Evolutionary conservation across 192 early-diverging fungal species (phyloP), one percentile per base, ranked within the genome.

Genomic region (Coemansia sp.): DNA sequence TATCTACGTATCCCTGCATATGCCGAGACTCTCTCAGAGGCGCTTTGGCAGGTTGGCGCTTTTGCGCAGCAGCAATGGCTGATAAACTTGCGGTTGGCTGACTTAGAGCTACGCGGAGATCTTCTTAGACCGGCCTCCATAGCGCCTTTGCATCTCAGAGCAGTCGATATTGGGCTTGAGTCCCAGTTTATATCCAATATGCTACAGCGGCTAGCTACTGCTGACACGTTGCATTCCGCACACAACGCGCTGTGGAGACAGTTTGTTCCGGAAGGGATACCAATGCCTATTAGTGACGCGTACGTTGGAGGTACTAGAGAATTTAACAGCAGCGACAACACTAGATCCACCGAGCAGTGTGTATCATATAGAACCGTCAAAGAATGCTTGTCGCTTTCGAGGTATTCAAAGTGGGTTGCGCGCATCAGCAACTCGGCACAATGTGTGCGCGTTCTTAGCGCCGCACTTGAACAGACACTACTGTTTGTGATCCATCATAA

Each of bases 401-500:
- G 78, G 46, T 82, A 72, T 59, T 67, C 70, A 23, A 82, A 82
- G 46, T 82, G 79, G 79, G 79, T 71, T 27, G 79, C 79, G 10
- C 74, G 79, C 27, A 70, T 82, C 36, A 66, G 74, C 70, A 59
- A 65, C 53, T 36, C 64, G 2, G 57, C 30, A 6, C 70, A 82
- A 50, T 70, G 70, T 59, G 50, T 70, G 42, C 71, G 67, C 9
- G 57, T 82, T 5, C 64, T 82, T 1, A 51, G 61, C n/a, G 61
- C 54, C 24, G 79, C 74, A n/a, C 71, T 76, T 33, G 64, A 64
- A 19, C 66, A 82, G 33, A 67, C 74, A 20, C 30, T 75, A 7
- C 53, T 23, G 25, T 50, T 29, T 14, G 33, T 10, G 29, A 39
- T 53, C 33, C 6, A 4, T 0, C 22, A 56, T 33, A 23, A 20